These are phyloP conservation scores for Karstenula rhodostoma DNA, from an alignment of 2,329 filamentous ascomycete genomes.

Conservation along the genomic window DNA sequence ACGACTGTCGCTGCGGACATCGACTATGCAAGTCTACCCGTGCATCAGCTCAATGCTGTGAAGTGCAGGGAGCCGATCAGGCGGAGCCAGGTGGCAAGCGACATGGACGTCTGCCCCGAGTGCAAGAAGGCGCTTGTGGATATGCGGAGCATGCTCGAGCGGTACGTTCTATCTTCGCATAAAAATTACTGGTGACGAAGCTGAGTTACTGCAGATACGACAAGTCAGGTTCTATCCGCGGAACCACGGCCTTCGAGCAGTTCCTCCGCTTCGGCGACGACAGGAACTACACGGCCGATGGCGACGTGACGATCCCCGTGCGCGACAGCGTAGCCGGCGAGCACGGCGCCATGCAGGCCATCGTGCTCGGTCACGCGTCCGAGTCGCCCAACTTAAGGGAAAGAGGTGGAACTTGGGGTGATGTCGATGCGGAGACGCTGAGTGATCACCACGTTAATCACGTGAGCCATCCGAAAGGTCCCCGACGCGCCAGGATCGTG, in stretches of 20 bases:
- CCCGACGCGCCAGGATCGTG: not conserved
- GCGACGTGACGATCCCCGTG: conserved; percentile 5
- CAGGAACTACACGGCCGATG: not conserved
- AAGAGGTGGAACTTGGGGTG: conserved; percentile 3
- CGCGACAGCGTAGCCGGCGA: conserved; percentile 10
- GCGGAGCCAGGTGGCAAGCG: conserved; percentile 1
- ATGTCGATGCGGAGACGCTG: conserved; percentile 7
- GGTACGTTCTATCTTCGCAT: not conserved
- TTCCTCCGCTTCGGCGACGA: conserved; percentile 10
- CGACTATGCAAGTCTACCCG: not conserved
- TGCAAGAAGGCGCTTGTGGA: conserved; percentile 3
- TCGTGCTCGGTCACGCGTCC: conserved; percentile 1
- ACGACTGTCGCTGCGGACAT: not conserved
- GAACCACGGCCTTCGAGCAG: conserved; percentile 5
- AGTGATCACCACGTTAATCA: not conserved
- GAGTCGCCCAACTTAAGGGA: not conserved
- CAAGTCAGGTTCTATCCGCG: conserved; percentile 11
- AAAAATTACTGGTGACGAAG: no score
- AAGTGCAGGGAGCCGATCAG: not conserved
- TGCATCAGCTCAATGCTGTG: conserved; percentile 7
- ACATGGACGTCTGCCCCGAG: conserved; percentile 2
- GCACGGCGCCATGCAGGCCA: conserved; percentile 7
- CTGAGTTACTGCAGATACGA: not conserved
- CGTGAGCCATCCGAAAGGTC: not conserved
- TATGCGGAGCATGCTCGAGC: conserved; percentile 11